phyloP scores from a whole-genome alignment of 2,329 filamentous ascomycete genomes.

The Botrytis fabae region DNA sequence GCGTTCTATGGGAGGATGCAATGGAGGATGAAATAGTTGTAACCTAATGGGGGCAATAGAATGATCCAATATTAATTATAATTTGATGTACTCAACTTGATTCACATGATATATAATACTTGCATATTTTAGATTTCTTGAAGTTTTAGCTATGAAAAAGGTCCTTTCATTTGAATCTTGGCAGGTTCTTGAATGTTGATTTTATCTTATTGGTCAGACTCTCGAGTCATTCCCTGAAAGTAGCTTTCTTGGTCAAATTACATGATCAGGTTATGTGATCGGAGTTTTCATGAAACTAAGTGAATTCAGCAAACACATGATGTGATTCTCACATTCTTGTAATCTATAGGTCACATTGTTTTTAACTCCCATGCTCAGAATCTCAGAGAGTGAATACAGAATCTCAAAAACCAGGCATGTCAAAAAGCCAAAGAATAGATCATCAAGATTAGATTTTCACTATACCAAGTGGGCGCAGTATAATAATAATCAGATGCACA shows the following conservation, averaged over 20 bases:
- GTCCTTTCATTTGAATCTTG: neutral
- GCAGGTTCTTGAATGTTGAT: neutral
- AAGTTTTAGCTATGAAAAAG: neutral
- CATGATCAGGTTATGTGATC: neutral
- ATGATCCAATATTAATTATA: neutral
- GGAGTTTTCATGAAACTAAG: neutral
- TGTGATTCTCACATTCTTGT: neutral
- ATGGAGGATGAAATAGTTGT: neutral
- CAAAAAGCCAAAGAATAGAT: neutral
- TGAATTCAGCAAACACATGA: neutral
- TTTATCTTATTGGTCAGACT: neutral
- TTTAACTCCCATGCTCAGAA: neutral
- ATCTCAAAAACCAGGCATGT: neutral
- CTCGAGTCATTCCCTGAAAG: neutral
- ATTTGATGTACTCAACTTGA: neutral
- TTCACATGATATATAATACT: neutral
- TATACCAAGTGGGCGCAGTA: neutral
- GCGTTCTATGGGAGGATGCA: neutral
- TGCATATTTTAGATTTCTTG: neutral
- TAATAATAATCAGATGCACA: neutral
- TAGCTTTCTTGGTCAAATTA: neutral
- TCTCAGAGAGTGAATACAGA: neutral
- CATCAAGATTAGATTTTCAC: neutral
- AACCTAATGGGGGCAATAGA: neutral
- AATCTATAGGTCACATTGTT: neutral